Evolutionary conservation across 495 filamentous ascomycete genomes (phyloP).

Genomic region (Amorphotheca resinae): DNA sequence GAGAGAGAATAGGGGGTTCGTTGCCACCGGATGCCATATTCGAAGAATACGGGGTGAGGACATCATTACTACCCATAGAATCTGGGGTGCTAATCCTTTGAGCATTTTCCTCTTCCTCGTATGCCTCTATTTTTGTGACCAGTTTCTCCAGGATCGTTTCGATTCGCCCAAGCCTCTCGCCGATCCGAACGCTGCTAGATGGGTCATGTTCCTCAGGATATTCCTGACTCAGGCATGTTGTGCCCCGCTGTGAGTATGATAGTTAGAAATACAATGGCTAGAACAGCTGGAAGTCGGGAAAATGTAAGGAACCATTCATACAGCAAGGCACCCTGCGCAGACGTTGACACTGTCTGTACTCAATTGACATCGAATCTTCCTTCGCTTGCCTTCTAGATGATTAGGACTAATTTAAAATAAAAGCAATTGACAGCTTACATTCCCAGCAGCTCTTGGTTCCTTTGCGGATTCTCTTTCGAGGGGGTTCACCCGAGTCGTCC

Average conservation of each 20-base stretch:
- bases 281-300: neutral
- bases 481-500: slow-evolving; percentile 14
- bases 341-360: slow-evolving; percentile 25
- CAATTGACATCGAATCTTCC: slow-evolving; percentile 35
- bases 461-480: slow-evolving; percentile 38
- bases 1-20: slow-evolving; percentile 16
- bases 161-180: slow-evolving; percentile 33
- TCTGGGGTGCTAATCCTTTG: slow-evolving; percentile 21
- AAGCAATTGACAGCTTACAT: slow-evolving; percentile 27
- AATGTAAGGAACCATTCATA: neutral
- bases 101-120: slow-evolving; percentile 21
- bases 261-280: neutral
- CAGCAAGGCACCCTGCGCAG: slow-evolving; percentile 33
- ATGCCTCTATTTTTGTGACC: slow-evolving; percentile 27
- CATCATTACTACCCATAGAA: slow-evolving; percentile 21
- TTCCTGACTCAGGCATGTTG: slow-evolving; percentile 38
- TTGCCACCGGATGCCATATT: slow-evolving; percentile 14
- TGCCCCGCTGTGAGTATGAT: slow-evolving; percentile 21
- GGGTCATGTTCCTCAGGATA: slow-evolving; percentile 29
- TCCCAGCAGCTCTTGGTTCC: slow-evolving; percentile 45
- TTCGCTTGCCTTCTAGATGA: slow-evolving; percentile 28
- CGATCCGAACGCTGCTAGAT: slow-evolving; percentile 25
- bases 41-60: slow-evolving; percentile 15
- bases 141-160: slow-evolving; percentile 34
- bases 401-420: neutral